Conservation (phyloP, 169 alveolate genomes). For the Plasmodium berghei region DNA sequence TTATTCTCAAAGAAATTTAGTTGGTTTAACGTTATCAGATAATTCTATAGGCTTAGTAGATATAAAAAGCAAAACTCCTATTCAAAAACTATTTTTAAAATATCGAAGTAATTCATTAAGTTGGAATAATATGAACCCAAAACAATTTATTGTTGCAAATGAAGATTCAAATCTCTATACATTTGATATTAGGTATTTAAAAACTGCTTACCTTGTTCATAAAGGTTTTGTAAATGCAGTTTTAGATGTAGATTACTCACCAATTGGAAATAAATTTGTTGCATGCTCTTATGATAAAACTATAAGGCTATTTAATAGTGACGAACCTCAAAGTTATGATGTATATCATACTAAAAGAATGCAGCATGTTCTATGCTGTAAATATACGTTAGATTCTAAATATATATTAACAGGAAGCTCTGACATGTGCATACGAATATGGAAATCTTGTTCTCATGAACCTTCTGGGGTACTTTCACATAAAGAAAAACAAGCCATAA, state of each 20-base stretch:
- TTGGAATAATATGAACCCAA: slow-evolving; percentile 99
- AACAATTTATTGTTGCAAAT: slow-evolving; percentile 96
- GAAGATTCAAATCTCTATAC: slow-evolving; percentile 98
- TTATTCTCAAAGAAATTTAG: slow-evolving; percentile 92
- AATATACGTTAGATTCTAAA: slow-evolving; percentile 95
- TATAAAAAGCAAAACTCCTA: slow-evolving; percentile 92
- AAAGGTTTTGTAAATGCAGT: slow-evolving; percentile 95
- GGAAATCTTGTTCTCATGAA: slow-evolving; percentile 93
- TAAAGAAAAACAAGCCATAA: slow-evolving; percentile 89
- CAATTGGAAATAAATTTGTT: slow-evolving; percentile 98
- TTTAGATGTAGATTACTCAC: slow-evolving; percentile 95
- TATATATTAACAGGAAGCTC: slow-evolving; percentile 97
- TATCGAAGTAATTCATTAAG: slow-evolving; percentile 94
- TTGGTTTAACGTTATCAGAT: slow-evolving; percentile 93
- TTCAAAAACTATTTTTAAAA: slow-evolving; percentile 90
- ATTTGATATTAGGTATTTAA: slow-evolving; percentile 96
- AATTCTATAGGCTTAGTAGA: slow-evolving; percentile 92
- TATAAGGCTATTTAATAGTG: slow-evolving; percentile 93
- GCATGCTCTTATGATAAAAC: slow-evolving; percentile 98
- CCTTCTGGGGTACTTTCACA: slow-evolving; percentile 81
- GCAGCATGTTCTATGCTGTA: slow-evolving; percentile 94
- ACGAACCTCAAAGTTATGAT: slow-evolving; percentile 95
- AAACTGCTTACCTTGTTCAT: slow-evolving; percentile 94
- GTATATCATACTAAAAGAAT: slow-evolving; percentile 97
- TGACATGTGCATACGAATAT: slow-evolving; percentile 97